Percentiles rank a stretch among this genome's conserved stretches.
These are phyloP conservation scores for Reticulascus tulasneorum DNA, from an alignment of 2,329 filamentous ascomycete species.

Conservation along the genomic window DNA sequence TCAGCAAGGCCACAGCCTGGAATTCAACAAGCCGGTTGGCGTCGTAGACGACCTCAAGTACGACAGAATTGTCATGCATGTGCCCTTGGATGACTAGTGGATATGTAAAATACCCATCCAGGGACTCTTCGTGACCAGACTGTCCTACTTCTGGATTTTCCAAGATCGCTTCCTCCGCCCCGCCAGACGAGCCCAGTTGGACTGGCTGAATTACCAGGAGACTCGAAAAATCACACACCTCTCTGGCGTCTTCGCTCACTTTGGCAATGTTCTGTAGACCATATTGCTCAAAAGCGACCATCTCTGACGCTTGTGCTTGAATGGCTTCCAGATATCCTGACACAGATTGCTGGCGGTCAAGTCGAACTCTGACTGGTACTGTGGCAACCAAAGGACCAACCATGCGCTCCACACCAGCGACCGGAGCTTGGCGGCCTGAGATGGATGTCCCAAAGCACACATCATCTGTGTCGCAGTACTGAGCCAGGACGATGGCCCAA, in stretches of 20 bases:
- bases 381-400: slow-evolving; percentile 22
- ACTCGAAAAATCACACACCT: neutral
- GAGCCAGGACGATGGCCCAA: slow-evolving; percentile 34
- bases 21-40: neutral
- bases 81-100: slow-evolving; percentile 4
- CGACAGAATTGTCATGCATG: neutral
- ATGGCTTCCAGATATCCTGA: slow-evolving; percentile 15
- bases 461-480: slow-evolving; percentile 30
- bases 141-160: neutral
- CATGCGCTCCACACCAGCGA: slow-evolving; percentile 15
- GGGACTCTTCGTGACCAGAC: neutral
- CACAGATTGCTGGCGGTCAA: slow-evolving; percentile 6
- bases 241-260: neutral
- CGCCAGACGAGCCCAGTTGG: slow-evolving; percentile 3
- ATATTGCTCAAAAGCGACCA: slow-evolving; percentile 22
- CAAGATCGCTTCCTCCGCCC: slow-evolving; percentile 1
- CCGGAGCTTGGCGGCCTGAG: slow-evolving; percentile 20
- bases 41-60: slow-evolving; percentile 1
- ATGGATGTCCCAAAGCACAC: slow-evolving; percentile 36
- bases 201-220: slow-evolving; percentile 1
- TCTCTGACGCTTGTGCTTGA: slow-evolving; percentile 22
- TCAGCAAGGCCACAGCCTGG: slow-evolving; percentile 2
- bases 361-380: neutral
- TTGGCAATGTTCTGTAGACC: slow-evolving; percentile 24
- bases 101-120: slow-evolving; percentile 10